A percentile compares a stretch with the other conserved stretches of the same genome.
These are phyloP conservation scores for Nothophoma quercina DNA, from an alignment of 2,329 filamentous ascomycete genomes.

Conservation along the genomic window DNA sequence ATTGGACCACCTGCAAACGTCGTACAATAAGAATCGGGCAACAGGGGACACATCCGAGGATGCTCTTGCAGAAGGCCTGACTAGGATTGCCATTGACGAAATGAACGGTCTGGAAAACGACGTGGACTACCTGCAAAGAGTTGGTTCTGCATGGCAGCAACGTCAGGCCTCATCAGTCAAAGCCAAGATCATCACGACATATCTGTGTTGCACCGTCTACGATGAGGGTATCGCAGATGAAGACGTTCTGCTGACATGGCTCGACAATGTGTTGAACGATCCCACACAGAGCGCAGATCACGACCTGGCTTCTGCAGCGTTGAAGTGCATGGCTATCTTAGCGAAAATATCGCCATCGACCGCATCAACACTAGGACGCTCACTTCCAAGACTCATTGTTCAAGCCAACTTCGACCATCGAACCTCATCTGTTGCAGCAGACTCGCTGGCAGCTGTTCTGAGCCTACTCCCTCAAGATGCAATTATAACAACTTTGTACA, in stretches of 20 bases:
- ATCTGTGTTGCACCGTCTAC: slow-evolving; percentile 82
- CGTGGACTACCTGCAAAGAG: slow-evolving; percentile 80
- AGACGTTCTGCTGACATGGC: slow-evolving; percentile 81
- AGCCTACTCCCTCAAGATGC: slow-evolving; percentile 87
- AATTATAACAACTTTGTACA: slow-evolving; percentile 93
- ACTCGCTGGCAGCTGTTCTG: slow-evolving; percentile 81
- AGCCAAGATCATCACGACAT: slow-evolving; percentile 80
- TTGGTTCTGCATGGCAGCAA: slow-evolving; percentile 88
- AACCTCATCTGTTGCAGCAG: slow-evolving; percentile 79
- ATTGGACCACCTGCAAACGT: slow-evolving; percentile 69
- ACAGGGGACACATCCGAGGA: slow-evolving; percentile 36
- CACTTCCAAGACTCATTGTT: slow-evolving; percentile 86
- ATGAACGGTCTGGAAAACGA: slow-evolving; percentile 88
- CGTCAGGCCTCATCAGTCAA: slow-evolving; percentile 86
- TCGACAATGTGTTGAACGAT: slow-evolving; percentile 83
- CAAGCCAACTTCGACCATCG: slow-evolving; percentile 75
- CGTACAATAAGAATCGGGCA: slow-evolving; percentile 24
- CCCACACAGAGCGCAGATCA: slow-evolving; percentile 82
- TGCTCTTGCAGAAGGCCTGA: slow-evolving; percentile 62
- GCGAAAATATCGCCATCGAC: slow-evolving; percentile 76
- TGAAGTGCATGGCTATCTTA: slow-evolving; percentile 83
- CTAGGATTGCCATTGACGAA: slow-evolving; percentile 78
- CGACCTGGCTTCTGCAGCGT: slow-evolving; percentile 75
- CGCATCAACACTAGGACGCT: slow-evolving; percentile 77
- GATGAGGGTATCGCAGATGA: slow-evolving; percentile 82